Percentiles rank a stretch among this genome's conserved stretches.
Evolutionary conservation across 2,329 filamentous ascomycete genomes (phyloP).

Genomic region (Ceratocystis albifundus): DNA sequence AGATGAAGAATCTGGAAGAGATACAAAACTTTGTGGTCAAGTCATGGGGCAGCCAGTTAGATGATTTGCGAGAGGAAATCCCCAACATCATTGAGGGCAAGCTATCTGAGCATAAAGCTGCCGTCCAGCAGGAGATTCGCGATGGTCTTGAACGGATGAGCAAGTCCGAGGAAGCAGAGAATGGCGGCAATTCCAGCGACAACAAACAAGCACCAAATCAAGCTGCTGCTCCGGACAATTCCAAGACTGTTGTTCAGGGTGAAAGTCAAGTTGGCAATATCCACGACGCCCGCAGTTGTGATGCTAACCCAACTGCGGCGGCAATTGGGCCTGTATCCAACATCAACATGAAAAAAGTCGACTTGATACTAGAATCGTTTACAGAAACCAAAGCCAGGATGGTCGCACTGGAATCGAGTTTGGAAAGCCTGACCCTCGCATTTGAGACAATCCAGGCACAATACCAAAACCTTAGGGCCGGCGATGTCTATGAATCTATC

Average conservation of each 20-base stretch:
- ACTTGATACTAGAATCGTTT: not conserved
- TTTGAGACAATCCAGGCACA: constrained; percentile 16
- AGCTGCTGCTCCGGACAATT: not conserved
- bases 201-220: not conserved
- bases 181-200: not conserved
- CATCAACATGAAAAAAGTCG: not conserved
- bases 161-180: not conserved
- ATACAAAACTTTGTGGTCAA: constrained; percentile 7
- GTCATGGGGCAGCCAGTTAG: constrained; percentile 15
- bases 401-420: not conserved
- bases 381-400: constrained; percentile 10
- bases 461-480: constrained; percentile 13
- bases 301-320: no score
- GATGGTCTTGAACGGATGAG: not conserved
- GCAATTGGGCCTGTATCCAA: not conserved
- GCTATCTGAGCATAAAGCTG: not conserved
- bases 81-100: constrained; percentile 8
- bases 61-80: constrained; percentile 15
- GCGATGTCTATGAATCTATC: constrained; percentile 20
- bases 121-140: not conserved
- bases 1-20: constrained; percentile 17
- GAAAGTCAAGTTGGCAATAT: not conserved
- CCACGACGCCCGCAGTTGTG: not conserved
- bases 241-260: not conserved
- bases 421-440: not conserved